These are phyloP conservation scores for Dissophora ornata DNA, from an alignment of 192 early-diverging fungal species.

Conservation along the genomic window DNA sequence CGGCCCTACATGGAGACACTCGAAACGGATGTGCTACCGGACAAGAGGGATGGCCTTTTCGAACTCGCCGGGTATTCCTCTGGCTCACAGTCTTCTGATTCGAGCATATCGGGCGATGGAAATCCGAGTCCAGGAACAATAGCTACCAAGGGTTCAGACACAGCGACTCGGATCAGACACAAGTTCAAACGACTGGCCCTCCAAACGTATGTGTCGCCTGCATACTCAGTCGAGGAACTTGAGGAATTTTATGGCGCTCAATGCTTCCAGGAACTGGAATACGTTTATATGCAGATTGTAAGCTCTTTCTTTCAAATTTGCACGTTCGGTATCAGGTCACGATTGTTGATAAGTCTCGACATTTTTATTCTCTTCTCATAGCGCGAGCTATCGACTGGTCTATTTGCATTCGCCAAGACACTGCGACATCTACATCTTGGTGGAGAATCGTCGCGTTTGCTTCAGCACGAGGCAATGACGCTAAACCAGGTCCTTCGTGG, in stretches of 20 bases:
- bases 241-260: conserved; percentile 6
- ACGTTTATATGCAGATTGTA: conserved; percentile 20
- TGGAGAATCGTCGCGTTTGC: neutral
- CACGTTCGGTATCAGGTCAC: neutral
- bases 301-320: neutral
- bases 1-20: conserved; percentile 13
- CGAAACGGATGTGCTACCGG: conserved; percentile 16
- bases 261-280: conserved; percentile 11
- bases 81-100: neutral
- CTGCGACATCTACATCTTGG: conserved; percentile 13
- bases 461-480: neutral
- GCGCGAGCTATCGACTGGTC: neutral
- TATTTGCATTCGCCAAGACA: conserved; percentile 32
- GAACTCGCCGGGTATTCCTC: conserved; percentile 19
- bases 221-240: neutral
- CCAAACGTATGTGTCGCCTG: conserved; percentile 12
- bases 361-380: neutral
- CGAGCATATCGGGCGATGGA: neutral
- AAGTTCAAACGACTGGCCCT: conserved; percentile 20
- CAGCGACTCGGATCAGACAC: too few relatives aligned
- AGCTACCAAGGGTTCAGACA: neutral
- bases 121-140: neutral
- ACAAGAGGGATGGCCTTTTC: neutral
- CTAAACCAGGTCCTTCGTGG: conserved; percentile 14
- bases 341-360: neutral